Evolutionary conservation across 2,329 filamentous ascomycete genomes (phyloP).

Genomic region (Aspergillus sergii): DNA sequence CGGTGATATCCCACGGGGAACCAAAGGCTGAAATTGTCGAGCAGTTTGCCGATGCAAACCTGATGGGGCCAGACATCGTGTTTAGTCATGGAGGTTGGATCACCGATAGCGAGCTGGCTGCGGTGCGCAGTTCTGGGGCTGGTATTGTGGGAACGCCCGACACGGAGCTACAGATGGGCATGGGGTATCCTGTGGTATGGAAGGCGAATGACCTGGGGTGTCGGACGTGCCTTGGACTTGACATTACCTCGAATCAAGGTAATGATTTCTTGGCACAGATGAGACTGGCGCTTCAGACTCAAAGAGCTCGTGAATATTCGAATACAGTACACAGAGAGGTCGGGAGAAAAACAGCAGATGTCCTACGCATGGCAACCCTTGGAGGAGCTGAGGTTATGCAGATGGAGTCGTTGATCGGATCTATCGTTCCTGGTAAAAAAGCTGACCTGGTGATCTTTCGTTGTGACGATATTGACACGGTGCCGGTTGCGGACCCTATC

Average conservation of each 20-base stretch:
- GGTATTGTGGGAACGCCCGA: slow-evolving; percentile 7
- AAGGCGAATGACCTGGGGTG: slow-evolving; percentile 4
- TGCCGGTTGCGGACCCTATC: slow-evolving; percentile 8
- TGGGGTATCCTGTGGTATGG: slow-evolving; percentile 10
- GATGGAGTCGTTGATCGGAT: slow-evolving; percentile 7
- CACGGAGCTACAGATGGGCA: slow-evolving; percentile 13
- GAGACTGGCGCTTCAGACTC: slow-evolving; percentile 6
- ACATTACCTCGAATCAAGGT: slow-evolving; percentile 8
- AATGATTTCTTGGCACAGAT: slow-evolving; percentile 12
- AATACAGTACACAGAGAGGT: not conserved
- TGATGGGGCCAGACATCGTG: slow-evolving; percentile 7
- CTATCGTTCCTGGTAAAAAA: slow-evolving; percentile 7
- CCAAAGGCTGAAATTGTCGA: not conserved
- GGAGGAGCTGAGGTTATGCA: slow-evolving; percentile 11
- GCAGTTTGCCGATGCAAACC: not conserved
- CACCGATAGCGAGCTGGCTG: slow-evolving; percentile 1
- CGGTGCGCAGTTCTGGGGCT: not conserved
- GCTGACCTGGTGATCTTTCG: slow-evolving; percentile 9
- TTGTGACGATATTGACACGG: slow-evolving; percentile 12
- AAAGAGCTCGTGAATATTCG: slow-evolving; percentile 2
- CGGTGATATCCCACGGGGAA: not conserved
- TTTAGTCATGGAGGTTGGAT: slow-evolving; percentile 8
- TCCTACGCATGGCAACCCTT: slow-evolving; percentile 7
- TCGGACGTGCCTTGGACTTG: slow-evolving; percentile 9
- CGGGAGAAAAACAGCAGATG: not conserved